Evolutionary conservation across 2,329 filamentous ascomycete species (phyloP).

Genomic region (Cladosporium austrohemisphaericum): DNA sequence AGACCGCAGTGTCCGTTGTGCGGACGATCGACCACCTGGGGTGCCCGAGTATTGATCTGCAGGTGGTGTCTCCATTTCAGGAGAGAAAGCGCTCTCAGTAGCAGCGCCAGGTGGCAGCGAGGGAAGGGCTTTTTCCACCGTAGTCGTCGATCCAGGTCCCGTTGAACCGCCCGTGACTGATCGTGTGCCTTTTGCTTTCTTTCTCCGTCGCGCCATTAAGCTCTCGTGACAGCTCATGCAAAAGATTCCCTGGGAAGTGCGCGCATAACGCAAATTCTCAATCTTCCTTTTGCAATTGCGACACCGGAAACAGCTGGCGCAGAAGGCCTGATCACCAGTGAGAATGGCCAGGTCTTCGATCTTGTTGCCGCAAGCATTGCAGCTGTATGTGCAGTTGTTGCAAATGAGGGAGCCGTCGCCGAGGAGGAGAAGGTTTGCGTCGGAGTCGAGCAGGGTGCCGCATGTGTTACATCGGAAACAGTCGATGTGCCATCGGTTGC

Average conservation of each 20-base stretch:
- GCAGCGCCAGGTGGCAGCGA: slow-evolving; percentile 77
- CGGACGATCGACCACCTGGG: slow-evolving; percentile 65
- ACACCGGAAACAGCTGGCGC: slow-evolving; percentile 93
- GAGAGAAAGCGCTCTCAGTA: slow-evolving; percentile 58
- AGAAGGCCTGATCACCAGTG: slow-evolving; percentile 96
- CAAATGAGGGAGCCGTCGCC: slow-evolving; percentile 97
- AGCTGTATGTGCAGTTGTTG: slow-evolving; percentile 99
- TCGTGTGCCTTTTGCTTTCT: slow-evolving; percentile 64
- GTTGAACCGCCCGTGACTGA: slow-evolving; percentile 34
- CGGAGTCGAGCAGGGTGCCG: slow-evolving; percentile 91
- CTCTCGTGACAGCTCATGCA: slow-evolving; percentile 99
- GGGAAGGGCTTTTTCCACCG: slow-evolving; percentile 83
- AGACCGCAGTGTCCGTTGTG: slow-evolving; percentile 25
- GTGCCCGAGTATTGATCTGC: slow-evolving; percentile 63
- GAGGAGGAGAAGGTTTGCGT: slow-evolving; percentile 93
- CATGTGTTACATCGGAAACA: slow-evolving; percentile 98
- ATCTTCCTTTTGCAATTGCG: slow-evolving; percentile 98
- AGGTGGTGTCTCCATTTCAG: slow-evolving; percentile 53
- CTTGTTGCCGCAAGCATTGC: slow-evolving; percentile 92
- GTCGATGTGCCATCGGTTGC: slow-evolving; percentile 97
- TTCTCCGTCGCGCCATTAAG: slow-evolving; percentile 85
- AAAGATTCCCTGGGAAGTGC: slow-evolving; percentile 97
- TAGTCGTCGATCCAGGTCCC: slow-evolving; percentile 19
- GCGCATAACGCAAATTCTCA: slow-evolving; percentile 93
- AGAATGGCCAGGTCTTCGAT: slow-evolving; percentile 97